Evolutionary conservation across 257 asterid genomes (phyloP), one percentile per base, ranked within the genome.

Genomic region (Verbena officinalis): DNA sequence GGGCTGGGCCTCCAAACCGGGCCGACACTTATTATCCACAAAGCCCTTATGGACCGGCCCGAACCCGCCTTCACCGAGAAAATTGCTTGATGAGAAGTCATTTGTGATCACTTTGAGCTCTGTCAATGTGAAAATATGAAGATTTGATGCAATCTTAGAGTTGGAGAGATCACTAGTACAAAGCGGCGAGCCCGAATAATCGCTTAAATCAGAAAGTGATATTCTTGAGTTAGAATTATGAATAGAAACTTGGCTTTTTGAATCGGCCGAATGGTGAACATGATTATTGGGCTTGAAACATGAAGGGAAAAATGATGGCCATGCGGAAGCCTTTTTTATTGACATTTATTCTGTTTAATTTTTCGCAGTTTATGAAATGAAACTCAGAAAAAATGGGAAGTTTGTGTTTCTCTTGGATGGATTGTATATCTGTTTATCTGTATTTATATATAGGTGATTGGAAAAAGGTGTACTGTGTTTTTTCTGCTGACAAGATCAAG

Each of bases 41-140:
- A 86, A 91, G 14, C 98, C 98, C 49, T 91, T 91, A 61, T 88
- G 83, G 21, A 91, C 98, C 3, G 98, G 96, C 44, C 98, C 98
- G 50, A 91, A 91, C 12, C 98, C 98, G 3, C 98, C 98, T 69
- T 86, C 93, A 0, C 98, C 98, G 0, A 91, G 85, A 68, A 83
- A 81, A 56, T 85, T 91, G 58, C 70, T 65, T 0, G 90, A 59
- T 0, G 95, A 74, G 55, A 88, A 89, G 40, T 77, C 74, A 21
- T 73, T 63, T 0, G 96, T 79, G 21, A 86, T 80, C 51, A 75
- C 16, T 16, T 75, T 75, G 51, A 91, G 90, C 22, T 83, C 92
- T 0, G 71, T 62, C 22, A 77, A 59, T 0, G 90, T 83, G 82
- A 91, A 91, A 16, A 82, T 72, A 55, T 91, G 94, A 11, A 88